Evolutionary conservation across 441 rosid species (phyloP).

Genomic region (Aquilaria agallochum): DNA sequence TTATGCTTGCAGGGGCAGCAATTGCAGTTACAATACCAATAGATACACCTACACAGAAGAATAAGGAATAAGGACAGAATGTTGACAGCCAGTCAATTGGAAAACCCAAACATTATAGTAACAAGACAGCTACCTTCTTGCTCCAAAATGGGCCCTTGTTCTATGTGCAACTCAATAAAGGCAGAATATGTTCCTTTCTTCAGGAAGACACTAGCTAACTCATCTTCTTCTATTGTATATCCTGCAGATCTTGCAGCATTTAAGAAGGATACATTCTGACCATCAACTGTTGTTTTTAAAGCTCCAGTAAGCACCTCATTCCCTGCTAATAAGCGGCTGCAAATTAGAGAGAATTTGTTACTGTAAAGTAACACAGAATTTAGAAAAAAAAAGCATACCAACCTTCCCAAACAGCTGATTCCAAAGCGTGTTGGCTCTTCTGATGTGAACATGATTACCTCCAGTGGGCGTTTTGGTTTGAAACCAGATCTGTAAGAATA

Average conservation of each 20-base stretch:
- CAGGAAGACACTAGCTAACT: constrained; percentile 54
- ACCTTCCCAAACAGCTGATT: constrained; percentile 97
- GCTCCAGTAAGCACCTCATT: constrained; percentile 52
- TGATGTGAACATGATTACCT: constrained; percentile 81
- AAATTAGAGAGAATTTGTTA: constrained; percentile 12
- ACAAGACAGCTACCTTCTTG: constrained; percentile 52
- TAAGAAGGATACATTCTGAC: constrained; percentile 65
- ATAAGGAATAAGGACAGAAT: constrained; percentile 12
- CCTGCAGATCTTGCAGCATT: constrained; percentile 89
- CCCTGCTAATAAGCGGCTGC: constrained; percentile 87
- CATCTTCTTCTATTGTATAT: constrained; percentile 51
- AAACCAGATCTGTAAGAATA: constrained; percentile 57
- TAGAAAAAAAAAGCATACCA: constrained; percentile 9
- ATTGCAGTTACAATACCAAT: constrained; percentile 91
- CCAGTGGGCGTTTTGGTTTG: constrained; percentile 81
- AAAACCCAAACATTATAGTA: not conserved
- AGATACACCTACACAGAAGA: constrained; percentile 48
- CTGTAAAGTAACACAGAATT: constrained; percentile 1
- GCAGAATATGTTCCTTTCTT: constrained; percentile 71
- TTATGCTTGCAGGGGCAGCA: constrained; percentile 96
- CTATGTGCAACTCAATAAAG: constrained; percentile 88
- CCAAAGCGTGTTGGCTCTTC: constrained; percentile 97
- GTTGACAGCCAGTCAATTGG: not conserved
- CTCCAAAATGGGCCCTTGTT: constrained; percentile 92
- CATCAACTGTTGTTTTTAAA: constrained; percentile 60